Conservation (phyloP, 805 yeast genomes). For the Kodamaea nitidulidarum region DNA sequence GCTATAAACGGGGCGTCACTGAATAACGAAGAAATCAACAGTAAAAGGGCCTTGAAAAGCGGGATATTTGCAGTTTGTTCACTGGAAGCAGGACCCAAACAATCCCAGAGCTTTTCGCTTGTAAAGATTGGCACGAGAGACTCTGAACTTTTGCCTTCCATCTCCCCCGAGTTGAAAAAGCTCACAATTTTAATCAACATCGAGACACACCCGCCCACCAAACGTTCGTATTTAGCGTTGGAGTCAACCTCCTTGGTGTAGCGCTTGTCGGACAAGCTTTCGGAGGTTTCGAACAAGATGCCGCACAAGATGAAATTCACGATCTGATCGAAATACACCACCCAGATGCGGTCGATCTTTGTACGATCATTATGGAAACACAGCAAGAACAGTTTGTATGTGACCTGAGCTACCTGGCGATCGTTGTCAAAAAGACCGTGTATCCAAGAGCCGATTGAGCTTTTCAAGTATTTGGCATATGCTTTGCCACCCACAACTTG, state of each 20-base stretch:
- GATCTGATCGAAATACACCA: slow-evolving; percentile 52
- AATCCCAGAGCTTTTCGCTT: slow-evolving; percentile 33
- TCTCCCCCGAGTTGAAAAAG: slow-evolving; percentile 16
- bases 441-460: slow-evolving; percentile 70
- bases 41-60: slow-evolving; percentile 28
- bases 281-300: slow-evolving; percentile 52
- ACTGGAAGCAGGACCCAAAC: slow-evolving; percentile 21
- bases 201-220: slow-evolving; percentile 46
- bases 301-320: slow-evolving; percentile 51
- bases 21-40: slow-evolving; percentile 20
- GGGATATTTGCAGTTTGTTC: slow-evolving; percentile 26
- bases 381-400: slow-evolving; percentile 42
- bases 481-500: slow-evolving; percentile 50
- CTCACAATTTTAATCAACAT: slow-evolving; percentile 31
- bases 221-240: slow-evolving; percentile 56
- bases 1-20: slow-evolving; percentile 14
- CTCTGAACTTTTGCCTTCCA: slow-evolving; percentile 2
- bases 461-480: slow-evolving; percentile 62
- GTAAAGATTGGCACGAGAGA: slow-evolving; percentile 13
- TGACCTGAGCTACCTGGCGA: slow-evolving; percentile 49
- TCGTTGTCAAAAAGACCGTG: slow-evolving; percentile 71
- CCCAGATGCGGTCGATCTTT: slow-evolving; percentile 54
- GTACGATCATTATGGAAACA: slow-evolving; percentile 54
- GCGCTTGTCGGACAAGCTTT: slow-evolving; percentile 71
- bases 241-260: slow-evolving; percentile 65